Evolutionary conservation across 2,329 filamentous ascomycete species (phyloP), one percentile per base, ranked within the genome.

Genomic region (Botrytis squamosa): DNA sequence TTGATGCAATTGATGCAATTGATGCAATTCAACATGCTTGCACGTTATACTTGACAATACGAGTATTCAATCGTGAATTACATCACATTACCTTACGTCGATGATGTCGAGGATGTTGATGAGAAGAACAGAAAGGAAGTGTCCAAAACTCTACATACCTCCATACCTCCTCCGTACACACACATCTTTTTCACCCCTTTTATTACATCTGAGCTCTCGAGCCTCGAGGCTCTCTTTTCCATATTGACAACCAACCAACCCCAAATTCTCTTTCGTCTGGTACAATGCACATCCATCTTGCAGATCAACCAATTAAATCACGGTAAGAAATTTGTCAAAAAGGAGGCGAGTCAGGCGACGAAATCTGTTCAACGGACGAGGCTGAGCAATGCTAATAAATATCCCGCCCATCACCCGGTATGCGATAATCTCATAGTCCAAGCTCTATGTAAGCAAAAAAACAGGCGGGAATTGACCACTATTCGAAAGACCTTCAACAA

Each of bases 271-370:
- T n/a, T 38, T 18, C 22, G 4, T 12, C 42, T 1, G 9, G 36
- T 55, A 25, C 65, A 68, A 57, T 68, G 65, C 46, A 55, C 65
- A 55, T 68, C 8, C 65, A 55, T 68, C 8, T 29, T 68, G 22
- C 36, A 68, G 14, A 55, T 29, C 65, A 40, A 22, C 65, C 46
- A 68, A 68, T 68, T 1, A 55, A 20, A 68, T 67, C 33, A 40
- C 12, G 25, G 22, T 10, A 25, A n/a, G 7, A 18, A 20, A n/a
- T n/a, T 7, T 38, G 1, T 38, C 36, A 22, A 46, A 49, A 52
- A 52, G 36, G 65, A 67, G 29, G 25, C 46, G 8, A n/a, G 33
- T 33, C 33, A 33, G 33, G 33, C 33, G 33, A 33, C 33, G 33
- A 33, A 33, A 33, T 33, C 42, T 29, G 29, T 20, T 10, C 18